Base-by-base conservation (phyloP, 192 early-diverging fungal genomes). In the Paraglomus brasilianum region DNA sequence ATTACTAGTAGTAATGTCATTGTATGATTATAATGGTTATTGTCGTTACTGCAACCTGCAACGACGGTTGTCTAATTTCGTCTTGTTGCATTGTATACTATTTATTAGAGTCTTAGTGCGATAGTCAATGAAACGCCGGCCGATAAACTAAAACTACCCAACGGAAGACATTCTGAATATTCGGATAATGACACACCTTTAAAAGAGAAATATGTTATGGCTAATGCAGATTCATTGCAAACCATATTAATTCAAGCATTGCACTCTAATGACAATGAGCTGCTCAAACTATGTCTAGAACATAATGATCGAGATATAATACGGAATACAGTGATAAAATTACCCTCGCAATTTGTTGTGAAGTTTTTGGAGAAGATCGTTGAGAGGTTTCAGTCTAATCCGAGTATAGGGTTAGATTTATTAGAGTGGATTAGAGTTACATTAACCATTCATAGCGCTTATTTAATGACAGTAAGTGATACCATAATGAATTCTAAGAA, bases 341-440 rank as follows among this genome's bases (percentile, higher is more conserved):
- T 85, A 49, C 83, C 81, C 17, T 75, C 81, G 9, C 71, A 78
- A 42, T 83, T 79, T 53, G 74, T 85, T 6, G 74, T 85, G 41
- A 75, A 79, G 1, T 77, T 85, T 51, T 72, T 85, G 56, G 72
- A 76, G 22, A 80, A 85, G 60, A 69, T 81, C 3, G 76, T 85
- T 30, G 68, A 71, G 39, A 77, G 72, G 51, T 82, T 85, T 70
- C 76, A 85, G 56, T 69, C 76, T 39, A 81, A 78, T 53, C 77
- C 79, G n/a, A 78, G 72, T 51, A 70, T 77, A 52, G 81, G 75
- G 52, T 66, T 72, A 59, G 70, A 65, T 30, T 58, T 85, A 17
- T 50, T 85, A 14, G 76, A 79, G 66, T 85, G 83, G 83, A 81
- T 85, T 59, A 81, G 81, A 60, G 76, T 77, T 14, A 76, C 81